phyloP scores from a whole-genome alignment of 352 stramenopile genomes.

The Phytophthora foliorum region DNA sequence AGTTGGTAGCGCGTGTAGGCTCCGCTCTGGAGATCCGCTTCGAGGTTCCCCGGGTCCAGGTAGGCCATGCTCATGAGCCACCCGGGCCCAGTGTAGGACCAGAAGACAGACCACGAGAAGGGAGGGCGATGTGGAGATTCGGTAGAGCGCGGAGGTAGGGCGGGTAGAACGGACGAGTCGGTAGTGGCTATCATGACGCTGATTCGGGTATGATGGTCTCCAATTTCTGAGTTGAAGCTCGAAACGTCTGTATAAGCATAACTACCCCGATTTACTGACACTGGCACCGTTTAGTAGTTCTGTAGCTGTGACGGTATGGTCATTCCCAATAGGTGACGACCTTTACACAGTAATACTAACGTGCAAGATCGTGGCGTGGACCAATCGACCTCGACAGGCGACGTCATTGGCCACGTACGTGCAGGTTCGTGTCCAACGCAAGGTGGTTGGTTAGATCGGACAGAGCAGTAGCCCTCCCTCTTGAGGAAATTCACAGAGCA shows the following conservation, averaged over 20 bases:
- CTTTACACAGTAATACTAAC: neutral
- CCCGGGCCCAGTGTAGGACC: conserved; percentile 60
- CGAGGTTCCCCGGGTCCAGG: conserved; percentile 93
- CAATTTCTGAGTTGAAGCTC: neutral
- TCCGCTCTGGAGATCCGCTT: conserved; percentile 93
- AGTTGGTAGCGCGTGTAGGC: conserved; percentile 85
- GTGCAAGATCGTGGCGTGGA: neutral
- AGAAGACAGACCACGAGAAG: conserved; percentile 72
- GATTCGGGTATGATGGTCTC: conserved; percentile 13
- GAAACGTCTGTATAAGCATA: neutral
- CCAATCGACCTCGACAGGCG: neutral
- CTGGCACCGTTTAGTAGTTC: neutral
- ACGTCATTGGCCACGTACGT: conserved; percentile 1
- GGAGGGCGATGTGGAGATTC: conserved; percentile 3
- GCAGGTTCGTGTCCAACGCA: neutral
- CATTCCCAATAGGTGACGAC: no score
- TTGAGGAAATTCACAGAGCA: neutral
- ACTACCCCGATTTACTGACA: neutral
- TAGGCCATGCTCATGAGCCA: conserved; percentile 91
- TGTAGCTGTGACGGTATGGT: neutral
- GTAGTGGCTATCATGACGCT: conserved; percentile 9
- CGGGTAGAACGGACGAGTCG: conserved; percentile 1
- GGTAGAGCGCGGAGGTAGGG: neutral
- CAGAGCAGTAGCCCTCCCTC: neutral
- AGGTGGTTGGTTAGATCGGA: neutral